Evolutionary conservation across 495 filamentous ascomycete species (phyloP).

Genomic region (Chaetomidium leptoderma): DNA sequence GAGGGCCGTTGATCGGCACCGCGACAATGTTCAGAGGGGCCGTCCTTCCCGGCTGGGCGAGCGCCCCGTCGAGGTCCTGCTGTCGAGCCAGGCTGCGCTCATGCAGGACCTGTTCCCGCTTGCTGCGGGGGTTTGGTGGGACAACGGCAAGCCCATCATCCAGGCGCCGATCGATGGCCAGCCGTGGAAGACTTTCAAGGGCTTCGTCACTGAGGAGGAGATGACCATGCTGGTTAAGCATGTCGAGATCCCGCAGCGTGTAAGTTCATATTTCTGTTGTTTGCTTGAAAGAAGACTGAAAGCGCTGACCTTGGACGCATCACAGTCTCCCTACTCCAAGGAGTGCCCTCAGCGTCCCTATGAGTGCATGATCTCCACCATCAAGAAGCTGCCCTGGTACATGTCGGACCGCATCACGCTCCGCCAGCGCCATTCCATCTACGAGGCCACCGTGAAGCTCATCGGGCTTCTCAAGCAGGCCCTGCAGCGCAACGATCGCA

Average conservation of each 20-base stretch:
- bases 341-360: constrained; percentile 68
- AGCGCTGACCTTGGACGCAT: not conserved
- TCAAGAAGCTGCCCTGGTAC: constrained; percentile 75
- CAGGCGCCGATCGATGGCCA: constrained; percentile 36
- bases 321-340: constrained; percentile 58
- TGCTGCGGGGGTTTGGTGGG: constrained; percentile 61
- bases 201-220: constrained; percentile 69
- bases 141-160: constrained; percentile 44
- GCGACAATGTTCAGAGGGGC: constrained; percentile 22
- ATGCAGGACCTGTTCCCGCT: constrained; percentile 66
- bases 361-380: constrained; percentile 69
- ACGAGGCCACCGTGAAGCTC: constrained; percentile 48
- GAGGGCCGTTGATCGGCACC: constrained; percentile 47
- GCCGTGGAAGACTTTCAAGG: constrained; percentile 62
- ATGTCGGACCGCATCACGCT: constrained; percentile 59
- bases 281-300: not conserved
- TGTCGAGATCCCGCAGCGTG: constrained; percentile 61
- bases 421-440: constrained; percentile 56
- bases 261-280: constrained; percentile 40
- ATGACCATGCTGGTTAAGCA: constrained; percentile 62
- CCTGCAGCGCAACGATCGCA: constrained; percentile 29
- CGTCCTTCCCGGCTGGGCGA: constrained; percentile 56
- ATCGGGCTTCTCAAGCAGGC: constrained; percentile 28
- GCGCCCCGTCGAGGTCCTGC: constrained; percentile 58
- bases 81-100: constrained; percentile 57